phyloP scores from a whole-genome alignment of 2,329 filamentous ascomycete species.

The Trichoderma asperellum region DNA sequence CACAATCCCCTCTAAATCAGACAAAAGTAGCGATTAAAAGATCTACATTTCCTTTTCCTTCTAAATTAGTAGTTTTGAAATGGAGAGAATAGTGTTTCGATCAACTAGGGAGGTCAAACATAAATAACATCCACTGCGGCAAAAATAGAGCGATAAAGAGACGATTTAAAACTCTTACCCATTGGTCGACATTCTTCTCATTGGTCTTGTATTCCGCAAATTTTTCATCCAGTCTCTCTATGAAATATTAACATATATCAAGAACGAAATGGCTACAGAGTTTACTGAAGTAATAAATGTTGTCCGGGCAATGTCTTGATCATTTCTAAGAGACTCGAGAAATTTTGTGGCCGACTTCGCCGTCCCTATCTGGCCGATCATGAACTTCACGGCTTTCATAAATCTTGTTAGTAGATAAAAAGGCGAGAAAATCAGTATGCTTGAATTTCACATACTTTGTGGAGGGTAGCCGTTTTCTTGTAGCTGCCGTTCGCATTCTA shows the following conservation, averaged over 20 bases:
- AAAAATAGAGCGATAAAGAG: no score
- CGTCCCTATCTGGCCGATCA: constrained; percentile 10
- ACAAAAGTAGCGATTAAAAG: no score
- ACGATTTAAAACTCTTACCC: background rate
- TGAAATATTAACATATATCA: background rate
- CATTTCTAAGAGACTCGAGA: background rate
- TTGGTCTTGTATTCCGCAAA: background rate
- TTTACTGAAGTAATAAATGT: background rate
- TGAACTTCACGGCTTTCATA: background rate
- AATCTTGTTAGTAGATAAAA: background rate
- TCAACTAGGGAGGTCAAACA: background rate
- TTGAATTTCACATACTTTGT: background rate
- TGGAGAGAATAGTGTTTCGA: background rate
- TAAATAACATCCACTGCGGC: background rate
- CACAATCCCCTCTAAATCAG: no score
- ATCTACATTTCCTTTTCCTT: no score
- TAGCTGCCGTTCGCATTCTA: constrained; percentile 1
- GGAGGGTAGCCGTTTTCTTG: background rate
- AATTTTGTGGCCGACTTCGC: constrained; percentile 3
- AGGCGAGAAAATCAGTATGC: background rate
- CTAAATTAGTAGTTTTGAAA: background rate
- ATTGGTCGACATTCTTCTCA: background rate
- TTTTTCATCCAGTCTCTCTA: constrained; percentile 1
- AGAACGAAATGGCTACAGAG: background rate
- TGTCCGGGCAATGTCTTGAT: background rate